A percentile compares a stretch with the other conserved stretches of the same genome.
Conservation (phyloP, 257 asterid species). For the Eustoma russellianum region DNA sequence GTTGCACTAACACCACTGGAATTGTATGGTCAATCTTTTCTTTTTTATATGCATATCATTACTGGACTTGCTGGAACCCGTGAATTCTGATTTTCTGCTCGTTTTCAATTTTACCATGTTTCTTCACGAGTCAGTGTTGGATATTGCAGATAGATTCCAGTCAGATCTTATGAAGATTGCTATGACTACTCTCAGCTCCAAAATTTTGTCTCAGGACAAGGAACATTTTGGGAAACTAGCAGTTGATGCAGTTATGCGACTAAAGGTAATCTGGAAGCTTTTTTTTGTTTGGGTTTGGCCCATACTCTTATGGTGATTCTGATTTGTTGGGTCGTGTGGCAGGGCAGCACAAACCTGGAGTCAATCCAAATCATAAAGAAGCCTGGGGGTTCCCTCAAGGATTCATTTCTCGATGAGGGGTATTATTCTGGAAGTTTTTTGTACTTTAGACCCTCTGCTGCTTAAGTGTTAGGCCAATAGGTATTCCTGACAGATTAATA, state of each 20-base stretch:
- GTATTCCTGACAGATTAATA: too few species aligned
- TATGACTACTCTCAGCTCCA: conserved; percentile 91
- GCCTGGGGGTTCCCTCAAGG: conserved; percentile 84
- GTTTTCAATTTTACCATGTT: too few species aligned
- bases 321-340: conserved; percentile 20
- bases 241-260: conserved; percentile 87
- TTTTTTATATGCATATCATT: too few species aligned
- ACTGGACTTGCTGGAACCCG: too few species aligned
- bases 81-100: too few species aligned
- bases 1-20: too few species aligned
- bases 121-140: not conserved
- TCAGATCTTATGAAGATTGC: conserved; percentile 77
- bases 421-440: conserved; percentile 2
- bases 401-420: conserved; percentile 92
- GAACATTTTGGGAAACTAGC: conserved; percentile 80
- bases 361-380: conserved; percentile 88
- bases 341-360: conserved; percentile 94
- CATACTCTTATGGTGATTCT: not conserved
- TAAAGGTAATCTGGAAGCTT: conserved; percentile 43
- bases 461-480: too few species aligned
- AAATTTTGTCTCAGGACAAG: conserved; percentile 86
- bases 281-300: not conserved
- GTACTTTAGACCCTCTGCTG: too few species aligned
- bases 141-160: conserved; percentile 53
- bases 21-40: too few species aligned